These are phyloP conservation scores for Barnettozyma californica DNA, from an alignment of 805 yeast species.

Conservation along the genomic window DNA sequence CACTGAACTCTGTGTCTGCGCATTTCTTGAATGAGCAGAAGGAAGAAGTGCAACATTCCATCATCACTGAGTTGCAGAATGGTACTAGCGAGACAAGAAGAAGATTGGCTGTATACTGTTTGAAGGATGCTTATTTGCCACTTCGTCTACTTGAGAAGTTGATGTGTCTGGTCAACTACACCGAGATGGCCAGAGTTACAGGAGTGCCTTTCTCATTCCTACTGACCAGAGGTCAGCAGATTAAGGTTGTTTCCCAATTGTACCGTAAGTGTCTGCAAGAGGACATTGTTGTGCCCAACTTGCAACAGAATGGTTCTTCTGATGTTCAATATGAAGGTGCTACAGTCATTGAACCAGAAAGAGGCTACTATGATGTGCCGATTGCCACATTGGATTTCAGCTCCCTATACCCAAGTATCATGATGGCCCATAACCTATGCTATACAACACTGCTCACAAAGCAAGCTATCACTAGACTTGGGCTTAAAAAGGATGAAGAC, in stretches of 20 bases:
- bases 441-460: constrained; percentile 82
- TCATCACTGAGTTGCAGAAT: constrained; percentile 89
- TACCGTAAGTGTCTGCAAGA: constrained; percentile 88
- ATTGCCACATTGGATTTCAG: constrained; percentile 98
- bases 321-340: constrained; percentile 99
- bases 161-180: constrained; percentile 94
- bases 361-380: constrained; percentile 96
- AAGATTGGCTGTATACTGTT: constrained; percentile 92
- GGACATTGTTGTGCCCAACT: constrained; percentile 85
- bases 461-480: constrained; percentile 59
- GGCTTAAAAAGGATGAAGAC: constrained; percentile 64
- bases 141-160: constrained; percentile 81
- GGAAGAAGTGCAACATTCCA: constrained; percentile 97
- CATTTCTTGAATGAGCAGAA: constrained; percentile 92
- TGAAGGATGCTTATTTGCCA: constrained; percentile 94
- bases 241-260: constrained; percentile 92
- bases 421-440: constrained; percentile 98
- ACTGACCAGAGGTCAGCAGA: constrained; percentile 92
- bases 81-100: constrained; percentile 91
- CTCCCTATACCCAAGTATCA: constrained; percentile 93
- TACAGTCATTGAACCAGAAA: constrained; percentile 91
- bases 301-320: constrained; percentile 66
- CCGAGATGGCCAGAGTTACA: constrained; percentile 99
- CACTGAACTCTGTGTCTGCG: constrained; percentile 92
- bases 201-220: constrained; percentile 95